These are phyloP conservation scores for Cytauxzoon felis DNA, from an alignment of 169 alveolate species.

Conservation along the genomic window DNA sequence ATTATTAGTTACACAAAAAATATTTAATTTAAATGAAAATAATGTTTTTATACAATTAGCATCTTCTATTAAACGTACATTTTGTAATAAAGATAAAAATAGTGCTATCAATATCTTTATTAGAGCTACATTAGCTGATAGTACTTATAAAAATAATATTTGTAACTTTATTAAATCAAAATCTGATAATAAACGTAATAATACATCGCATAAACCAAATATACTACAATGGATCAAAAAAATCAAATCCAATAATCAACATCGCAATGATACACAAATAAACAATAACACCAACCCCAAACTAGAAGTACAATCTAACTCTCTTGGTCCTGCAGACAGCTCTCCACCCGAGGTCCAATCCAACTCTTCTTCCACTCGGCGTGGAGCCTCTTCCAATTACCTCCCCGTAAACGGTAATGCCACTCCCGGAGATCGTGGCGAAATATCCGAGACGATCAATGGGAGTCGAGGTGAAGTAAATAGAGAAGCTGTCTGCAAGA, in stretches of 20 bases:
- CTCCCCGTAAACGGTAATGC: too few species aligned
- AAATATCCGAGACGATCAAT: too few species aligned
- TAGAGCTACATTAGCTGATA: conserved; percentile 10
- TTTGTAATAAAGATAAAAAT: neutral
- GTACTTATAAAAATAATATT: conserved; percentile 11
- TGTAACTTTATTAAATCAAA: neutral
- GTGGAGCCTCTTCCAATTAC: too few species aligned
- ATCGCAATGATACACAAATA: too few species aligned
- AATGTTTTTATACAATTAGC: conserved; percentile 29
- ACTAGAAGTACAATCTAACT: too few species aligned
- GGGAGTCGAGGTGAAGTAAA: too few species aligned
- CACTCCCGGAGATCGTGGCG: too few species aligned
- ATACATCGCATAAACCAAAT: conserved; percentile 2
- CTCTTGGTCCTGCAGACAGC: too few species aligned
- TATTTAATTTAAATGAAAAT: conserved; percentile 29
- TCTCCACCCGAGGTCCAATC: too few species aligned
- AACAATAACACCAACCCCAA: too few species aligned
- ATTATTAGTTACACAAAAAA: conserved; percentile 17
- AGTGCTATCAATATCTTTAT: conserved; percentile 4
- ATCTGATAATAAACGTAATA: neutral
- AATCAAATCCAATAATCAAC: conserved; percentile 18
- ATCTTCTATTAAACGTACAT: conserved; percentile 10
- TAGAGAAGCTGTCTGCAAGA: too few species aligned
- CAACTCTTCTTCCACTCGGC: too few species aligned
- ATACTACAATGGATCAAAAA: conserved; percentile 47